Conservation (phyloP, 2,329 filamentous ascomycete species). For the Aureobasidium sp. region DNA sequence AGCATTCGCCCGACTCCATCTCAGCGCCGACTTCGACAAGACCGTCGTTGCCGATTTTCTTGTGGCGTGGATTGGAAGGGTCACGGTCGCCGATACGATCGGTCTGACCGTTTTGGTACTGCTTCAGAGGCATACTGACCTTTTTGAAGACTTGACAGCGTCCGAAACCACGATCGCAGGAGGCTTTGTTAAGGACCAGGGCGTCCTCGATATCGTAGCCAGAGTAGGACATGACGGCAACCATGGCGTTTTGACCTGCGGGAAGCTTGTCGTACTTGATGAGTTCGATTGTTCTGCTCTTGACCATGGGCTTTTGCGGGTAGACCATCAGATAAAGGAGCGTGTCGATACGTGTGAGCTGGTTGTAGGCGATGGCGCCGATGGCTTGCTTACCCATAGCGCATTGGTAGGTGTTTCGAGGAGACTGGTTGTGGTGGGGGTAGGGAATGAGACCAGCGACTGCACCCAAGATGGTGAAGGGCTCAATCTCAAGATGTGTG, state of each 20-base stretch:
- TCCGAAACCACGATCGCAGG: slow-evolving; percentile 88
- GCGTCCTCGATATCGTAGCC: slow-evolving; percentile 99
- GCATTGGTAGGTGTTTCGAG: slow-evolving; percentile 96
- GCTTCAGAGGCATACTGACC: slow-evolving; percentile 76
- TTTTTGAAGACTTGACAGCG: slow-evolving; percentile 98
- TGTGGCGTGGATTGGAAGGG: slow-evolving; percentile 46
- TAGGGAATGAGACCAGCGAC: slow-evolving; percentile 96
- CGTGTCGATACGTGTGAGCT: slow-evolving; percentile 94
- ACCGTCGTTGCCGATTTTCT: slow-evolving; percentile 76
- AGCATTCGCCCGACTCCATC: slow-evolving; percentile 71
- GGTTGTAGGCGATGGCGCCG: slow-evolving; percentile 94
- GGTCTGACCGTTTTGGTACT: slow-evolving; percentile 72
- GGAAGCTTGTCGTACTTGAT: slow-evolving; percentile 97
- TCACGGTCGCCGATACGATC: slow-evolving; percentile 57
- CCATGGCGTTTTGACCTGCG: slow-evolving; percentile 91
- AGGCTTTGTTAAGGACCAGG: slow-evolving; percentile 91
- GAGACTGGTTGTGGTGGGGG: slow-evolving; percentile 97
- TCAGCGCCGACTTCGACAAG: slow-evolving; percentile 78
- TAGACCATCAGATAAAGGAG: slow-evolving; percentile 96
- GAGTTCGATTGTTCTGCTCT: slow-evolving; percentile 91
- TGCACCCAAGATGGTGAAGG: slow-evolving; percentile 91
- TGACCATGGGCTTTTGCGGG: slow-evolving; percentile 94
- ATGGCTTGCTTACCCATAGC: slow-evolving; percentile 99
- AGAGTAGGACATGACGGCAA: slow-evolving; percentile 98
- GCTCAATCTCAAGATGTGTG: slow-evolving; percentile 95